phyloP scores from a whole-genome alignment of 2,329 filamentous ascomycete genomes.

The Pyrenophora tritici-repentis region DNA sequence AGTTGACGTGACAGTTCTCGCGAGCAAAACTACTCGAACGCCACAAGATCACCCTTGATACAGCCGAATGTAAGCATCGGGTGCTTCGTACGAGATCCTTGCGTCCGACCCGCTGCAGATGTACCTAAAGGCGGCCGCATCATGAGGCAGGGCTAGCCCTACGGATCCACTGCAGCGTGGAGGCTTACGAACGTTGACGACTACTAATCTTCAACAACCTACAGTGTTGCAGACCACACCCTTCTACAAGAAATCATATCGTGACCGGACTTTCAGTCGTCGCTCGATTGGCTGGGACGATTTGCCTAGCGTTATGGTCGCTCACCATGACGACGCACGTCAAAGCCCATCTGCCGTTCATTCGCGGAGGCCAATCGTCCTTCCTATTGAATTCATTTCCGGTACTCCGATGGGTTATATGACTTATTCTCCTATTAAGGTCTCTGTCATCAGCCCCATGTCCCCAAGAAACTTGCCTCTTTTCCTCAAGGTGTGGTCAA shows the following conservation, averaged over 20 bases:
- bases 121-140: not conserved
- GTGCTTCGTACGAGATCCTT: constrained; percentile 4
- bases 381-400: constrained; percentile 10
- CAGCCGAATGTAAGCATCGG: constrained; percentile 6
- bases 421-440: constrained; percentile 11
- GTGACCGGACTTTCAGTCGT: constrained; percentile 1
- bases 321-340: constrained; percentile 22
- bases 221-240: not conserved
- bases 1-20: not conserved
- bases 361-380: constrained; percentile 6
- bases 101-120: not conserved
- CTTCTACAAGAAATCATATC: constrained; percentile 1
- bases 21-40: not conserved
- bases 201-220: not conserved
- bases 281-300: constrained; percentile 23
- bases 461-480: constrained; percentile 1
- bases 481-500: constrained; percentile 8
- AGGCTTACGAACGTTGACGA: not conserved
- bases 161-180: not conserved
- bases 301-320: constrained; percentile 14
- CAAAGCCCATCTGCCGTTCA: not conserved
- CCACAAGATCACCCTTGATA: constrained; percentile 6
- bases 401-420: constrained; percentile 3
- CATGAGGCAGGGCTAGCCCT: constrained; percentile 16
- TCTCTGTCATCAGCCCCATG: constrained; percentile 8